A percentile compares a stretch with the other conserved stretches of the same genome.
phyloP scores from a whole-genome alignment of 2,329 filamentous ascomycete species.

The Graphilbum ipis-grandicollis region DNA sequence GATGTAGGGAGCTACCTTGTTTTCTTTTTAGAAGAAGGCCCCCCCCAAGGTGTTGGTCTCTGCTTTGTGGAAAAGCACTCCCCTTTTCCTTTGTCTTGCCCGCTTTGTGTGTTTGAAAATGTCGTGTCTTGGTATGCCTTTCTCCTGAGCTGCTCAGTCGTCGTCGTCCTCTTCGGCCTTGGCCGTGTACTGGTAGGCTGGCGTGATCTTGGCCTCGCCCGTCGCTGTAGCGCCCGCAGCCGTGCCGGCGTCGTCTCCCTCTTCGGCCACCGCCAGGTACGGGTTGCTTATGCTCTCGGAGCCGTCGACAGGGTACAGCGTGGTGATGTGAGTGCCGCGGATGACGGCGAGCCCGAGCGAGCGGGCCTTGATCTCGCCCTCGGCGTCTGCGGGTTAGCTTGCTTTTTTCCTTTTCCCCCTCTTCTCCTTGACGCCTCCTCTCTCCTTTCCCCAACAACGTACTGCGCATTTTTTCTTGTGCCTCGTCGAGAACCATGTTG shows the following conservation, averaged over 20 bases:
- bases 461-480: constrained; percentile 82
- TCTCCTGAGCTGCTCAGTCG: neutral
- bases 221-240: no score
- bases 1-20: no score
- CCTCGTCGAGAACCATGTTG: constrained; percentile 93
- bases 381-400: constrained; percentile 68
- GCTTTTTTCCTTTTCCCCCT: constrained; percentile 80
- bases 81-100: no score
- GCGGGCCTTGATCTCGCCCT: constrained; percentile 72
- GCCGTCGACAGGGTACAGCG: constrained; percentile 84
- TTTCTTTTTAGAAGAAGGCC: no score
- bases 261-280: constrained; percentile 61
- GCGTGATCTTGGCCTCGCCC: constrained; percentile 4
- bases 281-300: constrained; percentile 94
- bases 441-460: no score
- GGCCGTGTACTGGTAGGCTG: constrained; percentile 9
- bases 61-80: no score
- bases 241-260: constrained; percentile 11
- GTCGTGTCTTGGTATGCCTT: no score
- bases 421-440: no score
- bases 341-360: constrained; percentile 77
- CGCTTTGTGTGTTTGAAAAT: no score
- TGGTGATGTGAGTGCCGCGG: constrained; percentile 77
- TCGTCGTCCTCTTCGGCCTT: constrained; percentile 5
- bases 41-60: no score